phyloP scores from a whole-genome alignment of 306 rosid species.

The Glycine tomentella region DNA sequence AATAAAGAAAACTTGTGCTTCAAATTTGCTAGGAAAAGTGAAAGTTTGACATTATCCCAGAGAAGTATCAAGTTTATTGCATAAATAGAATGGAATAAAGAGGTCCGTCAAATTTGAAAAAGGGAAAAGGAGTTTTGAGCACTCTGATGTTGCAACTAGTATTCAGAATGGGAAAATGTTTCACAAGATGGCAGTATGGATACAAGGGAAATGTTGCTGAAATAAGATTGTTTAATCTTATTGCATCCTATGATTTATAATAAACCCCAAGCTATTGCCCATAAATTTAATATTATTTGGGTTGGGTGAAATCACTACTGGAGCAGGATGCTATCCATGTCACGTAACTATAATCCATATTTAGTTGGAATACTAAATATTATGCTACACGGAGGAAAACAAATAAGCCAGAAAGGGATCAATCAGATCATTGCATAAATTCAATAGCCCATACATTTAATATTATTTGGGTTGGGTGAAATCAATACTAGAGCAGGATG shows the following conservation, averaged over 20 bases:
- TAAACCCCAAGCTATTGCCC: constrained; percentile 13
- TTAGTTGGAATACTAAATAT: constrained; percentile 37
- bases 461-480: constrained; percentile 16
- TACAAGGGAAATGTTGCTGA: neutral
- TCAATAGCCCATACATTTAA: neutral
- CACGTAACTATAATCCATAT: constrained; percentile 21
- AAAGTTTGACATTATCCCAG: neutral
- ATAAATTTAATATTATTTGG: constrained; percentile 22
- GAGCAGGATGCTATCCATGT: constrained; percentile 16
- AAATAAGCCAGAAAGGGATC: constrained; percentile 35
- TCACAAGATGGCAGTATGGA: constrained; percentile 22
- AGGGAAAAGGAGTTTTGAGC: constrained; percentile 19
- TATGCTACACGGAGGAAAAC: constrained; percentile 24
- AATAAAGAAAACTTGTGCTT: neutral
- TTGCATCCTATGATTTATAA: constrained; percentile 12
- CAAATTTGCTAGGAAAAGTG: constrained; percentile 10
- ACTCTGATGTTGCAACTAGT: neutral
- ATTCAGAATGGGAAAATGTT: constrained; percentile 13
- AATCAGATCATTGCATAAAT: too few relatives aligned
- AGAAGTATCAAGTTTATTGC: neutral
- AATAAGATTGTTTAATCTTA: constrained; percentile 21
- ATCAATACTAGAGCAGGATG: constrained; percentile 7
- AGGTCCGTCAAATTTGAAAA: neutral
- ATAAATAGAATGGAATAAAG: neutral
- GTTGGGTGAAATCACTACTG: constrained; percentile 11